A percentile compares a stretch with the other conserved stretches of the same genome.
phyloP scores from a whole-genome alignment of 2,329 filamentous ascomycete genomes.

The Pyrenochaeta sp. region DNA sequence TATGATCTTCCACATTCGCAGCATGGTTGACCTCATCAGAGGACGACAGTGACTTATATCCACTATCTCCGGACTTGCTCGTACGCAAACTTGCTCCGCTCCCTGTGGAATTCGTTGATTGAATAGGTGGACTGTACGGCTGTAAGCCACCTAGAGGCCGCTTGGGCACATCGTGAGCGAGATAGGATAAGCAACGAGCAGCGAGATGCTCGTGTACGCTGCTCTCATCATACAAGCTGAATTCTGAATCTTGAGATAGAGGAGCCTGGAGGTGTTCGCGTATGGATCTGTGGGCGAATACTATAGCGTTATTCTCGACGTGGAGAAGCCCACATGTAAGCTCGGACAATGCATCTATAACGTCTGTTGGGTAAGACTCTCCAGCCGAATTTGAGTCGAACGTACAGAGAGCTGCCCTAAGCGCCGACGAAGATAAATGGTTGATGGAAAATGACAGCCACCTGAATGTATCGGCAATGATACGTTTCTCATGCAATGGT shows the following conservation, averaged over 20 bases:
- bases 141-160: constrained; percentile 28
- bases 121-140: constrained; percentile 16
- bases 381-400: constrained; percentile 5
- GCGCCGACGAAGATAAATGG: constrained; percentile 22
- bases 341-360: constrained; percentile 26
- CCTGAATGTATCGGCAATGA: constrained; percentile 33
- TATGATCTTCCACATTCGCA: not conserved
- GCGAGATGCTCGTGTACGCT: constrained; percentile 40
- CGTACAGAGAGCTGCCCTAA: constrained; percentile 29
- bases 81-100: constrained; percentile 37
- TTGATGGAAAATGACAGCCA: constrained; percentile 38
- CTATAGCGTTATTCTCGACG: constrained; percentile 22
- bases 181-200: constrained; percentile 37
- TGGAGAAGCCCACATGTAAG: constrained; percentile 38
- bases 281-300: constrained; percentile 36
- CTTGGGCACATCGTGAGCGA: constrained; percentile 38
- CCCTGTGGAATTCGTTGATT: constrained; percentile 13
- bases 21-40: constrained; percentile 28
- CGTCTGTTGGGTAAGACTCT: constrained; percentile 4
- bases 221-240: constrained; percentile 33
- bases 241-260: constrained; percentile 25
- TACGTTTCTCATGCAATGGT: constrained; percentile 25
- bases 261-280: constrained; percentile 34
- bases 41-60: constrained; percentile 40
- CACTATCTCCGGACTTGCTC: constrained; percentile 38